These are phyloP conservation scores for Microsporum audouinii DNA, from an alignment of 2,329 filamentous ascomycete species.

Conservation along the genomic window DNA sequence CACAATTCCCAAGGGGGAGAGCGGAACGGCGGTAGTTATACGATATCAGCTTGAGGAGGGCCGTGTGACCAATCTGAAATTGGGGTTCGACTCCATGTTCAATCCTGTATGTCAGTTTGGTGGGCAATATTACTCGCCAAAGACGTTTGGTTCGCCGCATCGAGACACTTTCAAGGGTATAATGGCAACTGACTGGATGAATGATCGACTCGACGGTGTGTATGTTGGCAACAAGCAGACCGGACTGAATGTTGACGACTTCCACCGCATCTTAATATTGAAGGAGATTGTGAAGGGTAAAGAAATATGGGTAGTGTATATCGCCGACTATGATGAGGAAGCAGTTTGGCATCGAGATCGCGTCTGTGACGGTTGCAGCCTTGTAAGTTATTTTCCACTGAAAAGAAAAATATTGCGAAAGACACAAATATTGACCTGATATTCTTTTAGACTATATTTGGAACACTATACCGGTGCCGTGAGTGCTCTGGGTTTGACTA, in stretches of 20 bases:
- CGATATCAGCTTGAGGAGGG: not conserved
- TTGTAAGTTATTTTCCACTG: not conserved
- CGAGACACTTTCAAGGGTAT: slow-evolving; percentile 5
- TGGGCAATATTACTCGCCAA: slow-evolving; percentile 3
- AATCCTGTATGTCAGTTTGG: slow-evolving; percentile 9
- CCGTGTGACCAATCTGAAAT: slow-evolving; percentile 1
- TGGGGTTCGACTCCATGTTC: slow-evolving; percentile 8
- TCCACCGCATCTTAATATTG: not conserved
- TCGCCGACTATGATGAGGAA: not conserved
- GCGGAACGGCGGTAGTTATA: slow-evolving; percentile 5
- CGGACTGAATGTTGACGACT: not conserved
- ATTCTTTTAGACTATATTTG: slow-evolving; percentile 3
- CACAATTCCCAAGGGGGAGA: slow-evolving; percentile 3
- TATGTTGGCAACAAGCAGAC: not conserved
- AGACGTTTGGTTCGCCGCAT: not conserved
- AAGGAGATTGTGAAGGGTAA: not conserved
- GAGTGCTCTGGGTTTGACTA: slow-evolving; percentile 7
- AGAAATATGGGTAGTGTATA: slow-evolving; percentile 7
- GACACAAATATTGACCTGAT: not conserved
- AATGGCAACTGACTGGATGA: slow-evolving; percentile 7
- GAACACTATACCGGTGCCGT: not conserved
- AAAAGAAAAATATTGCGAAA: not conserved
- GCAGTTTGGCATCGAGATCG: slow-evolving; percentile 5
- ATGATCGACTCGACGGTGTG: not conserved
- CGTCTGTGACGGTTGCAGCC: slow-evolving; percentile 4